phyloP scores from a whole-genome alignment of 2,329 filamentous ascomycete species.

The Sporothrix luriei region DNA sequence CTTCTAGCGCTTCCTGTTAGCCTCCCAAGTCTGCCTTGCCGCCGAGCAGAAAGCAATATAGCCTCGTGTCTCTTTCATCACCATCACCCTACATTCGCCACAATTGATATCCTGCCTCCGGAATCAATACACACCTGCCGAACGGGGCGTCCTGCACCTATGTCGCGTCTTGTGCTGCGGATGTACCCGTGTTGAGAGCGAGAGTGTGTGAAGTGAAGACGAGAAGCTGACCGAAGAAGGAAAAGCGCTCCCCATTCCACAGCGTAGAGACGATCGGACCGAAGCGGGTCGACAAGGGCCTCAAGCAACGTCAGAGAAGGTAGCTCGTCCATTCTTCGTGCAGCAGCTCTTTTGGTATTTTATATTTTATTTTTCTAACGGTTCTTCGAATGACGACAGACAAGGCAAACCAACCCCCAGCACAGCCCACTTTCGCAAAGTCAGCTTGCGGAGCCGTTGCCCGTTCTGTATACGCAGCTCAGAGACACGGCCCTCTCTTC shows the following conservation, averaged over 20 bases:
- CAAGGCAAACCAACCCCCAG: not conserved
- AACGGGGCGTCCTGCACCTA: conserved; percentile 20
- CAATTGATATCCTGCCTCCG: not conserved
- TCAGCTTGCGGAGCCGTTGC: conserved; percentile 19
- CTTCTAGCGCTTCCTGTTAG: conserved; percentile 24
- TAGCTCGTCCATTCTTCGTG: no score
- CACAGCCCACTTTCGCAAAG: conserved; percentile 10
- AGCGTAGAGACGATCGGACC: not conserved
- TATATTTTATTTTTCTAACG: not conserved
- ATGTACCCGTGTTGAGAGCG: conserved; percentile 26
- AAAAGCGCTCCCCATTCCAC: not conserved
- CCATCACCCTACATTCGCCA: not conserved
- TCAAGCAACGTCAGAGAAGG: not conserved
- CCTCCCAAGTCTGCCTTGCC: conserved; percentile 26
- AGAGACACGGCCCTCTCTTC: not conserved
- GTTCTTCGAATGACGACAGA: conserved; percentile 5
- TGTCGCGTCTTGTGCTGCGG: conserved; percentile 11
- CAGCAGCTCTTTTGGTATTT: not conserved
- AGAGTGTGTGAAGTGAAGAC: conserved; percentile 21
- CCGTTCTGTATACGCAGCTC: not conserved
- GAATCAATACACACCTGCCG: not conserved
- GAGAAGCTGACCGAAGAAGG: conserved; percentile 4
- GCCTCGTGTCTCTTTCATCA: not conserved
- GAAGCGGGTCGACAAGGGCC: conserved; percentile 3
- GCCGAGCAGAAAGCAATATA: conserved; percentile 2